Conservation (phyloP, 1,139 yeast genomes). For the Suhomyces wounanorum region DNA sequence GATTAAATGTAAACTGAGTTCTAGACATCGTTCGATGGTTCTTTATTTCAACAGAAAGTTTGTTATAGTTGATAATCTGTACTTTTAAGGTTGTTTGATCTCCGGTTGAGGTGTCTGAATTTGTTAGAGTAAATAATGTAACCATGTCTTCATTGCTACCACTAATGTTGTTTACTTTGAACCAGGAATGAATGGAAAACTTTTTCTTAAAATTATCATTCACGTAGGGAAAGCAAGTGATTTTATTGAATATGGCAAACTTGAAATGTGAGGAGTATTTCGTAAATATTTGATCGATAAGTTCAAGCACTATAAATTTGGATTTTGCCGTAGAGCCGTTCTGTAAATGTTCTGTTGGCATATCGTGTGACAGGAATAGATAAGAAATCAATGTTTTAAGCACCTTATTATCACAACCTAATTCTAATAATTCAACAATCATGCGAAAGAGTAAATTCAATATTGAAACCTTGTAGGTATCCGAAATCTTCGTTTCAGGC, state of each 20-base stretch:
- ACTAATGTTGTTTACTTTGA: slow-evolving; percentile 27
- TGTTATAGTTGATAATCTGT: slow-evolving; percentile 32
- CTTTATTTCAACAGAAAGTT: slow-evolving; percentile 34
- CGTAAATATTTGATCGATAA: slow-evolving; percentile 27
- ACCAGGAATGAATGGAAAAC: slow-evolving; percentile 39
- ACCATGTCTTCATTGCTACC: slow-evolving; percentile 20
- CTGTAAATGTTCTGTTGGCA: background rate
- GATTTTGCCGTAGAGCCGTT: slow-evolving; percentile 8
- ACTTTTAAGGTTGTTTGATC: slow-evolving; percentile 30
- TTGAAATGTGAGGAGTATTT: slow-evolving; percentile 33
- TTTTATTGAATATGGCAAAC: slow-evolving; percentile 30
- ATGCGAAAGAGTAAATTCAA: slow-evolving; percentile 27
- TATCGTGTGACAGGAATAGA: slow-evolving; percentile 12
- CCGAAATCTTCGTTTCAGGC: background rate
- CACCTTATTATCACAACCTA: slow-evolving; percentile 35
- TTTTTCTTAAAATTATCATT: slow-evolving; percentile 13
- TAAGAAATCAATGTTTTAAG: slow-evolving; percentile 27
- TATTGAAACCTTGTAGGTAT: slow-evolving; percentile 15
- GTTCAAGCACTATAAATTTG: slow-evolving; percentile 25
- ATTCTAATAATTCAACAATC: slow-evolving; percentile 31
- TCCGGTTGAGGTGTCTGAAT: slow-evolving; percentile 22
- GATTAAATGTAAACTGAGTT: slow-evolving; percentile 39
- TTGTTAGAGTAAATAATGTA: slow-evolving; percentile 32
- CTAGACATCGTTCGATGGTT: slow-evolving; percentile 28
- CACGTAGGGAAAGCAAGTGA: slow-evolving; percentile 17